These are phyloP conservation scores for Aspergillus sergii DNA, from an alignment of 2,329 filamentous ascomycete genomes.

Conservation along the genomic window DNA sequence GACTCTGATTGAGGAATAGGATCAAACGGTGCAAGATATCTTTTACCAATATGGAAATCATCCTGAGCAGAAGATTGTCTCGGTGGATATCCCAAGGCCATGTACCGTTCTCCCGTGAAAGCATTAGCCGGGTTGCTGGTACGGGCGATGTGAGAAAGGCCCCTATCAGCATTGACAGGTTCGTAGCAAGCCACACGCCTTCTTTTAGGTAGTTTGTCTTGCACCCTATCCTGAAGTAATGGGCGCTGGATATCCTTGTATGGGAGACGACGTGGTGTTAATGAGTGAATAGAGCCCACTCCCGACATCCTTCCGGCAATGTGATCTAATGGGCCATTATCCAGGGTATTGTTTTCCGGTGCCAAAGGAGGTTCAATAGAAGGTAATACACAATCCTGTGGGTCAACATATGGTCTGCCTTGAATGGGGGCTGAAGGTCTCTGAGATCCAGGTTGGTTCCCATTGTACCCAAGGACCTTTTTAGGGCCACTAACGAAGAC, in stretches of 20 bases:
- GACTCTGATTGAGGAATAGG: conserved; percentile 20
- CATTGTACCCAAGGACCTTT: conserved; percentile 20
- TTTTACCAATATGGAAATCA: conserved; percentile 24
- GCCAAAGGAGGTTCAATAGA: conserved; percentile 38
- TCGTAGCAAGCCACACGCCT: conserved; percentile 35
- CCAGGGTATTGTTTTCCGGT: conserved; percentile 26
- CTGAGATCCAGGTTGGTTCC: conserved; percentile 20
- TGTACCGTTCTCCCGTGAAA: conserved; percentile 21
- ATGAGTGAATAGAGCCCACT: conserved; percentile 29
- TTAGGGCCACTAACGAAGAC: conserved; percentile 37
- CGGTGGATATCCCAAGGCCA: conserved; percentile 20
- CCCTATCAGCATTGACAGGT: conserved; percentile 16
- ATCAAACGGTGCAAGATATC: conserved; percentile 25
- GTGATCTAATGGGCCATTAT: conserved; percentile 28
- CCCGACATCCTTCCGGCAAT: conserved; percentile 33
- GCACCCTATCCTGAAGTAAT: conserved; percentile 24
- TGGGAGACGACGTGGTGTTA: conserved; percentile 29
- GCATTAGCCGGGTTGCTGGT: conserved; percentile 13
- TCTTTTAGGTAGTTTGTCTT: conserved; percentile 34
- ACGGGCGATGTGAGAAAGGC: conserved; percentile 16
- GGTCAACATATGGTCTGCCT: conserved; percentile 20
- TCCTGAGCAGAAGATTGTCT: conserved; percentile 21
- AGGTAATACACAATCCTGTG: conserved; percentile 36
- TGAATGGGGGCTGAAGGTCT: conserved; percentile 19
- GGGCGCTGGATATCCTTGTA: conserved; percentile 28